Evolutionary conservation across 768 basidiomycete genomes (phyloP), one percentile per base, ranked within the genome.

Genomic region (Rhodotorula diobovata): DNA sequence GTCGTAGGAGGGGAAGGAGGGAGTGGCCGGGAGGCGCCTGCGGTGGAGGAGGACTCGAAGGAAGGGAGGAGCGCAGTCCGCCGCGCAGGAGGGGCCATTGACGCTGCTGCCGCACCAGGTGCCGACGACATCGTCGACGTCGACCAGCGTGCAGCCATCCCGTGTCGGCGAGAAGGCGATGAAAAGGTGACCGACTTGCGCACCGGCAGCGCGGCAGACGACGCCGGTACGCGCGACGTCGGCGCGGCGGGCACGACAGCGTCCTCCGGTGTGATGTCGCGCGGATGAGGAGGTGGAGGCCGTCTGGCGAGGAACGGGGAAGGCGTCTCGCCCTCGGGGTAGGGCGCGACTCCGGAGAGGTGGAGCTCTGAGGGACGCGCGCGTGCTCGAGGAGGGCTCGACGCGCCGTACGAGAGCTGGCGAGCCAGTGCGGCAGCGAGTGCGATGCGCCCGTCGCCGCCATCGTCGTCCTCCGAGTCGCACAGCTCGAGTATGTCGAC

Each of bases 101-200:
- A 15, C 18, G 45, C 45, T 46, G 45, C 48, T 10, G 23, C 48
- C 4, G 48, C 48, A 4, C 5, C 48, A 2, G 48, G 23, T 4
- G 25, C 23, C 25, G 48, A 11, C 23, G 25, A 1, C 11, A 28
- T 1, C 48, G 48, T 23, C 1, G 1, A 5, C 25, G 48, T 12
- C 48, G 25, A 6, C n/a, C n/a, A n/a, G n/a, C 23, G 25, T 7
- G 48, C 7, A 4, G 23, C 48, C 11, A 4, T 1, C 39, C 15
- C 37, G n/a, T 1, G 28, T 20, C 16, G n/a, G 30, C 15, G n/a
- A 32, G 63, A 58, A 10, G 69, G 65, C 11, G 63, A 37, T 0
- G 69, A 59, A 37, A 61, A 70, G 8, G 63, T 65, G 63, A 70
- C 69, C 2, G 59, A 61, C 54, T 70, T 70, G 21, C 63, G 50